Percentiles rank a stretch among this genome's conserved stretches.
Evolutionary conservation across 768 basidiomycete species (phyloP).

Genomic region (Termitomyces sp.): DNA sequence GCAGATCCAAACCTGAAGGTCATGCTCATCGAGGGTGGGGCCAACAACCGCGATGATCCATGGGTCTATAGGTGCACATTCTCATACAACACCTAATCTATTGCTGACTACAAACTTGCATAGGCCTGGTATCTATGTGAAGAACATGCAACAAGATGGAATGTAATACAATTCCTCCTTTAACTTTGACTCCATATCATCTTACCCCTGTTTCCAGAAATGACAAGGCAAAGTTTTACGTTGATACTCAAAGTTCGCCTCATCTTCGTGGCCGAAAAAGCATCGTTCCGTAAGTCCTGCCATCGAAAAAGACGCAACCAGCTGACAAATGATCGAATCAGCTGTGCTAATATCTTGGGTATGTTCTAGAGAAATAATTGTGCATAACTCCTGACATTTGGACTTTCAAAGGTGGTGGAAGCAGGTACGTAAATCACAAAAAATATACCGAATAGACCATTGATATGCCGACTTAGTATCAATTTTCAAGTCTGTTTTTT

Average conservation of each 20-base stretch:
- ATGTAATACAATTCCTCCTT: conserved; percentile 32
- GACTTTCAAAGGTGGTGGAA: conserved; percentile 39
- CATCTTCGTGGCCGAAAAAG: conserved; percentile 57
- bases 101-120: neutral
- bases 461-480: conserved; percentile 36
- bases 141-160: conserved; percentile 68
- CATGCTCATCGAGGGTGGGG: conserved; percentile 71
- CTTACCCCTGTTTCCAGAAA: conserved; percentile 37
- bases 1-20: conserved; percentile 71
- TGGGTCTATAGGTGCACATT: conserved; percentile 58
- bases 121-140: conserved; percentile 64
- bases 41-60: conserved; percentile 69
- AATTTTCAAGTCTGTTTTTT: conserved; percentile 54
- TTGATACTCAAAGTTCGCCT: conserved; percentile 52
- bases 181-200: neutral
- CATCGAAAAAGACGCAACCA: neutral
- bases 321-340: conserved; percentile 14
- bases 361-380: conserved; percentile 3
- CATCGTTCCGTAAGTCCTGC: conserved; percentile 58
- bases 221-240: conserved; percentile 72
- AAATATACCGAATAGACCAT: neutral
- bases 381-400: neutral
- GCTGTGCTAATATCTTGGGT: conserved; percentile 65
- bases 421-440: conserved; percentile 32
- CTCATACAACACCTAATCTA: neutral